phyloP scores from a whole-genome alignment of 129 eudicot species.

The Mikania micrantha region DNA sequence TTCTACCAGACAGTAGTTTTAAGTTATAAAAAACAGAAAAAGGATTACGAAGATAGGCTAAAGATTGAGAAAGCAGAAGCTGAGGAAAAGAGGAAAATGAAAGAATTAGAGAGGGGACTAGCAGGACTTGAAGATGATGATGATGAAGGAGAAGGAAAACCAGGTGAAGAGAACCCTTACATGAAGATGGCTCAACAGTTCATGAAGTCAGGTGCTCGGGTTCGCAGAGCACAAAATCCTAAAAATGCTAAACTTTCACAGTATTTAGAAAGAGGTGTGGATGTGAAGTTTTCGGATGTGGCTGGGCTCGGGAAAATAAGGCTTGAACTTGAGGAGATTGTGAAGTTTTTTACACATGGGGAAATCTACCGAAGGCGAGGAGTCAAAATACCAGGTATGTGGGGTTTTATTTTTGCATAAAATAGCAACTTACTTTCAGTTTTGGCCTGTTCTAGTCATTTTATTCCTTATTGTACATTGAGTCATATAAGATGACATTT shows the following conservation, averaged over 20 bases:
- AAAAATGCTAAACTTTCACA: conserved; percentile 48
- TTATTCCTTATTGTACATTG: background rate
- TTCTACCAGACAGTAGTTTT: conserved; percentile 72
- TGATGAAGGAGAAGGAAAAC: conserved; percentile 54
- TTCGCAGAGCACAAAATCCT: conserved; percentile 46
- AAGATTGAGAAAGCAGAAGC: conserved; percentile 83
- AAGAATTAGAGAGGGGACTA: conserved; percentile 62
- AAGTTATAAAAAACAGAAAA: conserved; percentile 63
- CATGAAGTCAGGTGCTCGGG: conserved; percentile 96
- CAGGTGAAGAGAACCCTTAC: conserved; percentile 58
- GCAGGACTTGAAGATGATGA: conserved; percentile 42
- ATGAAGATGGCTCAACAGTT: conserved; percentile 81
- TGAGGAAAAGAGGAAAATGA: conserved; percentile 74
- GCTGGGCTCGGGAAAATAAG: conserved; percentile 97
- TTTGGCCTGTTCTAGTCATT: background rate
- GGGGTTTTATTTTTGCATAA: background rate
- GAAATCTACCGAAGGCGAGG: conserved; percentile 96
- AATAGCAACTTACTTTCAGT: background rate
- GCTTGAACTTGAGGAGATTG: conserved; percentile 91
- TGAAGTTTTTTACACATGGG: conserved; percentile 91
- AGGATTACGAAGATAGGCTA: conserved; percentile 81
- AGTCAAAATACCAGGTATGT: conserved; percentile 89
- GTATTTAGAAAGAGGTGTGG: conserved; percentile 67
- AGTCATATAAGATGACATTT: background rate
- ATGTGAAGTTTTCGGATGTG: conserved; percentile 94